Conservation (phyloP, 306 rosid species). For the Hylodesmum podocarpum region DNA sequence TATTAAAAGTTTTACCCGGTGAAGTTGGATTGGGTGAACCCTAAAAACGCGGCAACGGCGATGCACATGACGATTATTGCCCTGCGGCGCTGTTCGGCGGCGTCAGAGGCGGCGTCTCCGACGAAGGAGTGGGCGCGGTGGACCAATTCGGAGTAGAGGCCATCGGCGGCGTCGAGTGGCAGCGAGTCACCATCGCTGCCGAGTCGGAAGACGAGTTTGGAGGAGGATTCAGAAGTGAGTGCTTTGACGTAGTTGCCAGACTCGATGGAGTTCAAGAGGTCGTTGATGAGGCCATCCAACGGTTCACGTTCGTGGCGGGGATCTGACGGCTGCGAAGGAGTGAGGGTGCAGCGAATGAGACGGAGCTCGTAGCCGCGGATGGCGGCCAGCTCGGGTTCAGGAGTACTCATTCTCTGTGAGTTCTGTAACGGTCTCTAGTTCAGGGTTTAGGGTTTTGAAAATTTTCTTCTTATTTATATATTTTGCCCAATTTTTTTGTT, state of each 20-base stretch:
- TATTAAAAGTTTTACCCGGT: slow-evolving; percentile 55
- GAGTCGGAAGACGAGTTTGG: slow-evolving; percentile 44
- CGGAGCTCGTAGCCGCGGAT: slow-evolving; percentile 71
- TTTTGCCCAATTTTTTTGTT: too few relatives aligned
- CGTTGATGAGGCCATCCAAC: slow-evolving; percentile 35
- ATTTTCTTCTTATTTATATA: too few relatives aligned
- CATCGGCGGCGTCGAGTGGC: slow-evolving; percentile 51
- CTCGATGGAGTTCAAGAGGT: slow-evolving; percentile 55
- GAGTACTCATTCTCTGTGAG: not conserved
- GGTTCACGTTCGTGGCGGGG: not conserved
- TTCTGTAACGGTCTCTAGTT: not conserved
- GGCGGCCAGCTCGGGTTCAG: slow-evolving; percentile 15
- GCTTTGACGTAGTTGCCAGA: slow-evolving; percentile 57
- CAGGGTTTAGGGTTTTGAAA: slow-evolving; percentile 42
- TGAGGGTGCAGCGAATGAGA: slow-evolving; percentile 70
- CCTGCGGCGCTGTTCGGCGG: slow-evolving; percentile 44
- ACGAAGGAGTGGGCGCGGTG: slow-evolving; percentile 60
- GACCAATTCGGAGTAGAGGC: slow-evolving; percentile 55
- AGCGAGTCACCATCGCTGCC: slow-evolving; percentile 23
- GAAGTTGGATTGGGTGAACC: slow-evolving; percentile 65
- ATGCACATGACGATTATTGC: slow-evolving; percentile 49
- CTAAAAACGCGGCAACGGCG: slow-evolving; percentile 67
- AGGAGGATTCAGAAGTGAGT: slow-evolving; percentile 51
- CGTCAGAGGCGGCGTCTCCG: slow-evolving; percentile 31
- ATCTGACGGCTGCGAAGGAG: slow-evolving; percentile 27